Base-by-base conservation (phyloP, 768 basidiomycete genomes). In the Chalciporus sphaerocephalus region DNA sequence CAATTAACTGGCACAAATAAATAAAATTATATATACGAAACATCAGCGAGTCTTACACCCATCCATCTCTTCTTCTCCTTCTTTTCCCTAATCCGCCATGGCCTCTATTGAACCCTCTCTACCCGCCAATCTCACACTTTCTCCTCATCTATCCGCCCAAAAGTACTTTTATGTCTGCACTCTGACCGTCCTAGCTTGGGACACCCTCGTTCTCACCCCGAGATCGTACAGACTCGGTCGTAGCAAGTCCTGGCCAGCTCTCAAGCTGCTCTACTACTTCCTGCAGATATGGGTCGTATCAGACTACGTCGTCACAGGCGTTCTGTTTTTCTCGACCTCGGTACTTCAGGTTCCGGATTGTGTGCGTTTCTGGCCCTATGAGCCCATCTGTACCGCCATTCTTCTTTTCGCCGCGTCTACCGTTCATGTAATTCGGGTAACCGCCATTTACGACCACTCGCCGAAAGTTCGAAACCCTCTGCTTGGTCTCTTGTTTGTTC, bases 131-230 rank as follows among this genome's bases (percentile, higher is more conserved):
- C 81, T 92, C 59, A 71, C 85, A 53, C 78, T 91, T 5, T 76
- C 89, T 0, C 76, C 89, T 2, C 89, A 88, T 62, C 74, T 92
- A 27, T 80, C 78, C 23, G 89, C 89, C 0, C 89, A 91, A 74
- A 91, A 92, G 66, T 92, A 92, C 57, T 90, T 92, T 62, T 79
- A 87, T 38, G 90, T 92, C 52, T 92, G 89, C 71, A 88, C 89
- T 0, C 79, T 92, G 51, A 92, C 89, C 43, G 87, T 92, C 45
- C 85, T 88, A 0, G 89, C 89, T 6, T 92, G 90, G 89, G 89
- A 92, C 57, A 83, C 88, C 27, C 80, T 92, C 56, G 89, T 92
- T 27, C 77, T 92, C 39, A 83, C 83, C 8, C 89, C 89, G 0
- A 71, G 89, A 44, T 81, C 84, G 38, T 91, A 82, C 78, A 77